These are phyloP conservation scores for Ogataea glucozyma DNA, from an alignment of 805 yeast species.

Conservation along the genomic window DNA sequence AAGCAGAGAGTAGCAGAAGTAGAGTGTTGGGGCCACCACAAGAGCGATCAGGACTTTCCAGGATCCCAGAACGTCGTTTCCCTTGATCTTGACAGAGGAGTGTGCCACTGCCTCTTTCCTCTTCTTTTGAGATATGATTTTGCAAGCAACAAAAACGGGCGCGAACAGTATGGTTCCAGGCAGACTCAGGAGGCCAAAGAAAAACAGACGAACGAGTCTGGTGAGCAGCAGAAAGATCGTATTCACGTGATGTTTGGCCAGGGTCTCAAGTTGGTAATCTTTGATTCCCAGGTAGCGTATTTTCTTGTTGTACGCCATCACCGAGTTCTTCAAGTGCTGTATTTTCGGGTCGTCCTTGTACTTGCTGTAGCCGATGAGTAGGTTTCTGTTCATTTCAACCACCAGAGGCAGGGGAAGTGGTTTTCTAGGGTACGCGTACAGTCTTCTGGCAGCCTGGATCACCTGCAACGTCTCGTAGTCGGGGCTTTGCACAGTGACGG, in stretches of 20 bases:
- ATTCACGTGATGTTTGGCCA: conserved; percentile 50
- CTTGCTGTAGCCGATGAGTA: conserved; percentile 77
- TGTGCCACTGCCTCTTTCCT: conserved; percentile 76
- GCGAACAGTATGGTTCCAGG: conserved; percentile 88
- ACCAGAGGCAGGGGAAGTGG: conserved; percentile 78
- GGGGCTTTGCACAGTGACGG: conserved; percentile 84
- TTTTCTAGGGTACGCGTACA: conserved; percentile 72
- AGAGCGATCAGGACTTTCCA: conserved; percentile 92
- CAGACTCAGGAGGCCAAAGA: conserved; percentile 62
- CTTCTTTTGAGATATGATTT: conserved; percentile 67
- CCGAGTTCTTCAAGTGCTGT: conserved; percentile 59
- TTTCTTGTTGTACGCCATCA: conserved; percentile 65
- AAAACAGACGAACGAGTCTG: conserved; percentile 55
- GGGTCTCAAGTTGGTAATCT: conserved; percentile 70
- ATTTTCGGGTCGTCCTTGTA: conserved; percentile 73
- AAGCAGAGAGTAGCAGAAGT: conserved; percentile 71
- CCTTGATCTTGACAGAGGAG: conserved; percentile 87
- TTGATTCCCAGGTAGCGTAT: conserved; percentile 62
- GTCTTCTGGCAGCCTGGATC: conserved; percentile 87
- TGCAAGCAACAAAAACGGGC: conserved; percentile 82
- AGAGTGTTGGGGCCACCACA: conserved; percentile 83
- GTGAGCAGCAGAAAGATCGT: conserved; percentile 54
- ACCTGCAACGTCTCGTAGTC: conserved; percentile 90
- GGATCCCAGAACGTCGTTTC: conserved; percentile 91
- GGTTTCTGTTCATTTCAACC: conserved; percentile 86